Percentiles rank a stretch among this genome's conserved stretches.
phyloP scores from a whole-genome alignment of 306 rosid genomes.

The Trichosanthes cucumerina region DNA sequence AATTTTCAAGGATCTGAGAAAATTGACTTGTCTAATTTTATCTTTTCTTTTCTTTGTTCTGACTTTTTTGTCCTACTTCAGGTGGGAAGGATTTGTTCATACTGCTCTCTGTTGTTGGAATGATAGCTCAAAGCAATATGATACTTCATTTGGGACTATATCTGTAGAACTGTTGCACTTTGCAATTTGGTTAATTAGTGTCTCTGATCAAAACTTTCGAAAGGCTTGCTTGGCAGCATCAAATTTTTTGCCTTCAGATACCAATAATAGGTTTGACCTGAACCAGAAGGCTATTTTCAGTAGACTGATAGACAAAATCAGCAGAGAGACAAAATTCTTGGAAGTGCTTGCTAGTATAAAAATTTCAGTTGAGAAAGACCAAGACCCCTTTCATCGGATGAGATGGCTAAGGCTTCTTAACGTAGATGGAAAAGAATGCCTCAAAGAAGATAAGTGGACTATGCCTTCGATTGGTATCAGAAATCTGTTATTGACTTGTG shows the following conservation, averaged over 20 bases:
- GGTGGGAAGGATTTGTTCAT: slow-evolving; percentile 85
- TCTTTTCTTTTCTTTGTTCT: neutral
- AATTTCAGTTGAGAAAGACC: slow-evolving; percentile 41
- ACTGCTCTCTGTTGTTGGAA: slow-evolving; percentile 58
- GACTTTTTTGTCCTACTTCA: slow-evolving; percentile 19
- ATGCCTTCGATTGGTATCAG: slow-evolving; percentile 24
- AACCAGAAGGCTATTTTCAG: slow-evolving; percentile 31
- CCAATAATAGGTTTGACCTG: slow-evolving; percentile 28
- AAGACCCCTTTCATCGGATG: slow-evolving; percentile 52
- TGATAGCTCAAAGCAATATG: slow-evolving; percentile 22
- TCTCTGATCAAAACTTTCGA: slow-evolving; percentile 45
- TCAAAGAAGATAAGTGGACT: slow-evolving; percentile 18
- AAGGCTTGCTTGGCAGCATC: slow-evolving; percentile 74
- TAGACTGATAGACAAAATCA: slow-evolving; percentile 39
- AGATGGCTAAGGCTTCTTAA: slow-evolving; percentile 47
- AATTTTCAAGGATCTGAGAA: neutral
- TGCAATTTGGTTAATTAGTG: slow-evolving; percentile 46
- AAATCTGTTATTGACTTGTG: slow-evolving; percentile 23
- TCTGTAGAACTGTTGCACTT: slow-evolving; percentile 45
- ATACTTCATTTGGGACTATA: slow-evolving; percentile 17
- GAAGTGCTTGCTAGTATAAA: slow-evolving; percentile 38
- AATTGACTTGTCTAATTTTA: neutral
- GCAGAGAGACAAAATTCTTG: slow-evolving; percentile 34
- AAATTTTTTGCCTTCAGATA: slow-evolving; percentile 23
- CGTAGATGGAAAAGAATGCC: slow-evolving; percentile 19